These are phyloP conservation scores for Phytophthora cajani DNA, from an alignment of 352 stramenopile genomes.

Conservation along the genomic window DNA sequence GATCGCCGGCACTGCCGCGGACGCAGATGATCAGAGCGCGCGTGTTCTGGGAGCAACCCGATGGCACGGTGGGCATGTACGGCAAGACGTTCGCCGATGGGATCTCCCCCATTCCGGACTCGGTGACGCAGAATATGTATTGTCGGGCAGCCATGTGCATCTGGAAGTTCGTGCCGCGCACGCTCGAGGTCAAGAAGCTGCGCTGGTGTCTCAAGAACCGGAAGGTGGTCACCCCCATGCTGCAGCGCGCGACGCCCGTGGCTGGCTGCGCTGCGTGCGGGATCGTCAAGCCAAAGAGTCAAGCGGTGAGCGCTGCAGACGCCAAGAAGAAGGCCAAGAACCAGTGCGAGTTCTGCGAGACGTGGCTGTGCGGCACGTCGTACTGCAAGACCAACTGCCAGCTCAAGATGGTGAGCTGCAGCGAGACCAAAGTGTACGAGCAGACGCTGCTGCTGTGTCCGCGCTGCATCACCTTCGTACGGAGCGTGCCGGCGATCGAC, in stretches of 20 bases:
- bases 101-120: constrained; percentile 26
- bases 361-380: constrained; percentile 18
- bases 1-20: constrained; percentile 12
- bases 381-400: constrained; percentile 24
- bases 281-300: not conserved
- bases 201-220: constrained; percentile 39
- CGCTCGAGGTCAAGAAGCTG: constrained; percentile 33
- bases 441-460: constrained; percentile 28
- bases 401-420: constrained; percentile 30
- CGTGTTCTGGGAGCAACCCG: constrained; percentile 29
- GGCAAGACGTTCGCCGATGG: constrained; percentile 31
- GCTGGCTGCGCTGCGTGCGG: constrained; percentile 11
- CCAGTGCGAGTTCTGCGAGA: constrained; percentile 32
- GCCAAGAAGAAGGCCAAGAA: not conserved
- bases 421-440: constrained; percentile 30
- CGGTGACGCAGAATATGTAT: constrained; percentile 22
- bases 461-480: constrained; percentile 24
- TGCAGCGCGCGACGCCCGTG: not conserved
- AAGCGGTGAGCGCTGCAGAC: not conserved
- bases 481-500: constrained; percentile 15
- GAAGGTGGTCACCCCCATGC: constrained; percentile 12
- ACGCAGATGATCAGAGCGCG: constrained; percentile 23
- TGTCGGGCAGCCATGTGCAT: constrained; percentile 20
- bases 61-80: constrained; percentile 30
- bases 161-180: constrained; percentile 35